Conservation (phyloP, 2,329 filamentous ascomycete species). For the Westerdykella ornata region DNA sequence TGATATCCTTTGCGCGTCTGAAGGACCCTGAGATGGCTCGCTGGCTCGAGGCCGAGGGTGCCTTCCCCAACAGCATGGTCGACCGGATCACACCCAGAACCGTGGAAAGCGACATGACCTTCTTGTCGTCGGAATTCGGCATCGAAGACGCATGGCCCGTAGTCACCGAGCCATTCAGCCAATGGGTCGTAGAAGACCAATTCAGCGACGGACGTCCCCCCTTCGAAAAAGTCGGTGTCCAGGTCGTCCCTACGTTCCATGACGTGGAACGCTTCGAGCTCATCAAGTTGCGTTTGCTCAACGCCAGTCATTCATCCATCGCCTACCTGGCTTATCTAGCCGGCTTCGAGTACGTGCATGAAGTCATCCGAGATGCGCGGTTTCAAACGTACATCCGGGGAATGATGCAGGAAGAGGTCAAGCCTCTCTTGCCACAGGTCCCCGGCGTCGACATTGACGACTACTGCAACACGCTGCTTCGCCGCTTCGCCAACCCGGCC, state of each 20-base stretch:
- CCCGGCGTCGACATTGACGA: conserved; percentile 23
- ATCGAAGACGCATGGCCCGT: conserved; percentile 24
- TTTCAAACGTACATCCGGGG: conserved; percentile 23
- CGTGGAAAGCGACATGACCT: conserved; percentile 16
- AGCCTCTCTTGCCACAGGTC: conserved; percentile 23
- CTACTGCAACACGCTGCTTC: conserved; percentile 22
- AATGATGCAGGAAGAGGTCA: conserved; percentile 28
- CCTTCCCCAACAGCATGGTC: conserved; percentile 29
- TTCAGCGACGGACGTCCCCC: conserved; percentile 23
- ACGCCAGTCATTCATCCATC: conserved; percentile 24
- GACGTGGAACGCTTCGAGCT: conserved; percentile 26
- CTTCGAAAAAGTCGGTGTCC: conserved; percentile 27
- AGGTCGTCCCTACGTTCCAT: conserved; percentile 22
- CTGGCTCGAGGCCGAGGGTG: conserved; percentile 23
- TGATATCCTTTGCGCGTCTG: conserved; percentile 19
- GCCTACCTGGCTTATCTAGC: conserved; percentile 22
- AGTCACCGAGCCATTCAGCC: conserved; percentile 25
- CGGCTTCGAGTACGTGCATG: conserved; percentile 24
- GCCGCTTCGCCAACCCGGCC: conserved; percentile 24
- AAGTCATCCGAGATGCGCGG: conserved; percentile 20
- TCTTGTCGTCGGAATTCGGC: conserved; percentile 18
- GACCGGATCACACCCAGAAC: conserved; percentile 27
- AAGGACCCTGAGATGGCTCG: conserved; percentile 19
- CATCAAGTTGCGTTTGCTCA: conserved; percentile 25
- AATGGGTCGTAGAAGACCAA: conserved; percentile 28